Conservation (phyloP, 2,329 filamentous ascomycete genomes). For the Akanthomyces muscarius region DNA sequence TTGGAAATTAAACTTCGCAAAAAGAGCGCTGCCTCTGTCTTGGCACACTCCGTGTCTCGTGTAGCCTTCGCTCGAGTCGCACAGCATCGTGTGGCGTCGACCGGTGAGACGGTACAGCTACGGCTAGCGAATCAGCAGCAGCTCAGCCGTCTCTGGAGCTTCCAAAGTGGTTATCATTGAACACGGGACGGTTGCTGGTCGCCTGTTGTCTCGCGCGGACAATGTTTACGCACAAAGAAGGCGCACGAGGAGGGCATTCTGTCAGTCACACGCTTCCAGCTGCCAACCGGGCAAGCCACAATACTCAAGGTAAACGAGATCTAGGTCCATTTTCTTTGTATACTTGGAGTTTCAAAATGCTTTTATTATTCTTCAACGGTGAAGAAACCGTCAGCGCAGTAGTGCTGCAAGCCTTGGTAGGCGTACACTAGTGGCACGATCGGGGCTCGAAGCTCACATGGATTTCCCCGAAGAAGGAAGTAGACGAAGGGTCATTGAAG, state of each 20-base stretch:
- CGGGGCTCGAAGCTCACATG: background rate
- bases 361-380: background rate
- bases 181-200: too few species aligned
- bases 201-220: background rate
- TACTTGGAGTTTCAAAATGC: too few species aligned
- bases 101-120: constrained; percentile 14
- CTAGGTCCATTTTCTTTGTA: too few species aligned
- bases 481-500: background rate
- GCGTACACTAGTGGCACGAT: background rate
- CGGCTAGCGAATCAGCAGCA: background rate
- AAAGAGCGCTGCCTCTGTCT: background rate
- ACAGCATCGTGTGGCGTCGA: constrained; percentile 14
- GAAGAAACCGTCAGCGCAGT: background rate
- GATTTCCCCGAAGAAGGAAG: background rate
- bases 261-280: background rate
- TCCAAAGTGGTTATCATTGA: too few species aligned
- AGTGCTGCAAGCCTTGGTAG: background rate
- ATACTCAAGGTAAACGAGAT: background rate
- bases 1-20: too few species aligned
- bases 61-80: constrained; percentile 3
- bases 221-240: too few species aligned
- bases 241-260: background rate
- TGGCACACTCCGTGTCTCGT: background rate
- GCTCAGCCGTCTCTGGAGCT: too few species aligned
- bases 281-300: background rate